phyloP scores from a whole-genome alignment of 805 yeast species.

The Zygotorulaspora florentina region DNA sequence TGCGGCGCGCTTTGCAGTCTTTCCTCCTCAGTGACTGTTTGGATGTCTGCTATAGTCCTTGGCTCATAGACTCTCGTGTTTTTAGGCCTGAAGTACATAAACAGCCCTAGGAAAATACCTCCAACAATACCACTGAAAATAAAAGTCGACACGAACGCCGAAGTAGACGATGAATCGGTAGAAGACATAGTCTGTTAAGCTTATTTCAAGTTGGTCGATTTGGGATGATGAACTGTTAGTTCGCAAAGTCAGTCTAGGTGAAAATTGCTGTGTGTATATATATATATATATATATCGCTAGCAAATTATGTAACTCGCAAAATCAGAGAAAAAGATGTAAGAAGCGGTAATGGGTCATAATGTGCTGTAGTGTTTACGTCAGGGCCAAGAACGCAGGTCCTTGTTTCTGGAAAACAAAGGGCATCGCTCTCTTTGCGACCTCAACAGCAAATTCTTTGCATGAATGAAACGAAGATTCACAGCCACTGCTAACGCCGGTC shows the following conservation, averaged over 20 bases:
- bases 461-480: too few species aligned
- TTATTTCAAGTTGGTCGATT: not conserved
- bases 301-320: too few species aligned
- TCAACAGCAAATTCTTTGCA: too few species aligned
- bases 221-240: not conserved
- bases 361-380: too few species aligned
- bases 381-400: too few species aligned
- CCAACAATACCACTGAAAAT: slow-evolving; percentile 60
- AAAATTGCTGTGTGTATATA: too few species aligned
- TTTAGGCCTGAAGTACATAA: slow-evolving; percentile 59
- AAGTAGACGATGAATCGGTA: slow-evolving; percentile 50
- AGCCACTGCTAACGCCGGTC: too few species aligned
- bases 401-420: too few species aligned
- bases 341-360: not conserved
- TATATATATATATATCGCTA: too few species aligned
- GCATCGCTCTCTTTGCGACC: too few species aligned
- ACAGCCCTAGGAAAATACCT: slow-evolving; percentile 53
- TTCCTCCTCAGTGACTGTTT: slow-evolving; percentile 40
- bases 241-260: too few species aligned
- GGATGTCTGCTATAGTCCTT: slow-evolving; percentile 46
- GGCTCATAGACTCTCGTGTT: slow-evolving; percentile 79
- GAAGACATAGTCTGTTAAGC: not conserved
- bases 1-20: slow-evolving; percentile 61
- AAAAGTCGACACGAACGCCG: slow-evolving; percentile 71
- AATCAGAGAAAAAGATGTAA: not conserved